phyloP scores from a whole-genome alignment of 306 rosid genomes.

The Herpetospermum pedunculosum region DNA sequence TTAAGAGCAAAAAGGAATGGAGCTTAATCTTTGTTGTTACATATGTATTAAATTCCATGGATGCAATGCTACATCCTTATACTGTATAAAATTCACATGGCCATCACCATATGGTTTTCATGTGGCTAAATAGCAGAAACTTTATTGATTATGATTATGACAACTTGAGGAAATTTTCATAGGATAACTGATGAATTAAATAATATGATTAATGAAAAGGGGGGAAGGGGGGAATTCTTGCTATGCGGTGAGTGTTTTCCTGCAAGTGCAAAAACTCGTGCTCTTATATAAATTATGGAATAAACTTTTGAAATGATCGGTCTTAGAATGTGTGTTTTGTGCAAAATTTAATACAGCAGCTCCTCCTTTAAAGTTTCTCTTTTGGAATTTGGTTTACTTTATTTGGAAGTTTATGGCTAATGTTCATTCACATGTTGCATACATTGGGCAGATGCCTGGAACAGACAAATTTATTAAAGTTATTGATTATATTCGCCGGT shows the following conservation, averaged over 20 bases:
- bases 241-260: not conserved
- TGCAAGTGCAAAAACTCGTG: not conserved
- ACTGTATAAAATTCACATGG: not conserved
- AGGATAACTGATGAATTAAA: not conserved
- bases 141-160: not conserved
- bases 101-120: not conserved
- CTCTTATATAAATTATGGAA: not conserved
- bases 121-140: not conserved
- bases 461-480: slow-evolving; percentile 90
- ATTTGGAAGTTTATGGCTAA: not conserved
- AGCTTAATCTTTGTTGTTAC: not conserved
- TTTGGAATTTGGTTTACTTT: not conserved
- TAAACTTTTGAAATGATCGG: not conserved
- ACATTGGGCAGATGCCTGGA: slow-evolving; percentile 45
- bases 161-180: not conserved
- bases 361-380: not conserved
- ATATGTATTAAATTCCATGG: not conserved
- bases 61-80: slow-evolving; percentile 2
- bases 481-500: slow-evolving; percentile 82
- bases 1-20: not conserved
- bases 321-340: not conserved
- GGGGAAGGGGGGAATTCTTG: not conserved
- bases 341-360: not conserved
- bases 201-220: not conserved
- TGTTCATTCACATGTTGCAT: not conserved